Percentiles rank a stretch among this genome's conserved stretches.
Conservation (phyloP, 257 asterid genomes). For the Petunia axillaris region DNA sequence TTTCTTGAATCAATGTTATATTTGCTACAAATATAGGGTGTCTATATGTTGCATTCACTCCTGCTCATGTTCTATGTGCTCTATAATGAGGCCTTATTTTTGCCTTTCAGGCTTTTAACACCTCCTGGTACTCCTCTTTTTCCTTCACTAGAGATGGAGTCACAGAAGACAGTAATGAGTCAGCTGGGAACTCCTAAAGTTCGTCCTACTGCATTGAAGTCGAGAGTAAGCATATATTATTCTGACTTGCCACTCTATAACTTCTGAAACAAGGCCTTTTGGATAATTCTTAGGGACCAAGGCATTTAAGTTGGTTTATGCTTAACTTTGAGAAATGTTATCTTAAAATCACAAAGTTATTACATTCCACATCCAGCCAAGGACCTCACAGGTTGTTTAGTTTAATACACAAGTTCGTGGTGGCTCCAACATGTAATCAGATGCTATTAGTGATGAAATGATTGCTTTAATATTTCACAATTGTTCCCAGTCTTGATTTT, state of each 20-base stretch:
- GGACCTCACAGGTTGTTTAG: background rate
- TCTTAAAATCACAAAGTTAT: background rate
- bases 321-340: background rate
- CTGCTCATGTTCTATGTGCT: background rate
- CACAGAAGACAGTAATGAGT: constrained; percentile 22
- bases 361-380: background rate
- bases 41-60: background rate
- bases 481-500: background rate
- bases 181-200: constrained; percentile 30
- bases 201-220: constrained; percentile 31
- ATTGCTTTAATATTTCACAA: background rate
- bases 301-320: background rate
- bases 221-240: constrained; percentile 32
- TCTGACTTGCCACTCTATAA: background rate
- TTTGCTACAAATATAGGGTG: background rate
- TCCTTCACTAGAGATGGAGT: constrained; percentile 35
- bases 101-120: constrained; percentile 31
- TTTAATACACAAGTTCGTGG: background rate
- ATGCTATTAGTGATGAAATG: background rate
- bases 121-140: constrained; percentile 36
- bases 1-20: background rate
- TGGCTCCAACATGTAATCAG: background rate
- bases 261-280: background rate
- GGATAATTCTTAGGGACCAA: background rate
- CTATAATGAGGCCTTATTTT: background rate